phyloP scores from a whole-genome alignment of 495 filamentous ascomycete species.

The Penicillium crystallinum region DNA sequence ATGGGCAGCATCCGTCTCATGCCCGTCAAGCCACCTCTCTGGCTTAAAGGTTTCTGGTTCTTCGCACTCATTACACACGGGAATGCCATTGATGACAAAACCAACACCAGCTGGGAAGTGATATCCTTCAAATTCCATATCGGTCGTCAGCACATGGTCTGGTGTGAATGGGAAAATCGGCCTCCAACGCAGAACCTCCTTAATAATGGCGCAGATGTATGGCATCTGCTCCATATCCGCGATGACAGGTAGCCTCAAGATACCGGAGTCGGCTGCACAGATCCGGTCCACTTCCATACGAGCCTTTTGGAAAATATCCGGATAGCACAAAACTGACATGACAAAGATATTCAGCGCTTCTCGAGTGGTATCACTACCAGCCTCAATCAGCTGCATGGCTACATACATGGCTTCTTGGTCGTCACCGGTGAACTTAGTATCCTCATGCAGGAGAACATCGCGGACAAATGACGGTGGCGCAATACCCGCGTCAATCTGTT shows the following conservation, averaged over 20 bases:
- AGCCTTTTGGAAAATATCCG: conserved; percentile 22
- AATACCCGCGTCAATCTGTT: conserved; percentile 16
- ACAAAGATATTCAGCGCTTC: conserved; percentile 34
- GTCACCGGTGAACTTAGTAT: conserved; percentile 31
- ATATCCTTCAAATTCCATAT: conserved; percentile 50
- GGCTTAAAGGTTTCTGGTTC: conserved; percentile 33
- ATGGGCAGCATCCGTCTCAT: conserved; percentile 28
- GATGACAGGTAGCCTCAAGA: conserved; percentile 29
- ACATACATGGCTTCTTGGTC: conserved; percentile 45
- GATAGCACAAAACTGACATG: conserved; percentile 30
- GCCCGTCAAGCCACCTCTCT: conserved; percentile 40
- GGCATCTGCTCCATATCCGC: conserved; percentile 25
- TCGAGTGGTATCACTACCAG: conserved; percentile 43
- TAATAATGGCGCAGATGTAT: conserved; percentile 27
- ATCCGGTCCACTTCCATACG: conserved; percentile 36
- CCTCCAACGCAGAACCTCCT: conserved; percentile 34
- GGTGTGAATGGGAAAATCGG: conserved; percentile 29
- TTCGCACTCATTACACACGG: conserved; percentile 24
- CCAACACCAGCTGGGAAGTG: conserved; percentile 41
- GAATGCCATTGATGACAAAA: conserved; percentile 32
- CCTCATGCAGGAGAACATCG: conserved; percentile 31
- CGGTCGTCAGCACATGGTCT: conserved; percentile 29
- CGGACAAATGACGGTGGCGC: conserved; percentile 26
- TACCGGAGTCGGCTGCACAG: conserved; percentile 17
- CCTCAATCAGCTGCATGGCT: conserved; percentile 33